Evolutionary conservation across 345 rosid species (phyloP).

Genomic region (Rhizophora apiculata): DNA sequence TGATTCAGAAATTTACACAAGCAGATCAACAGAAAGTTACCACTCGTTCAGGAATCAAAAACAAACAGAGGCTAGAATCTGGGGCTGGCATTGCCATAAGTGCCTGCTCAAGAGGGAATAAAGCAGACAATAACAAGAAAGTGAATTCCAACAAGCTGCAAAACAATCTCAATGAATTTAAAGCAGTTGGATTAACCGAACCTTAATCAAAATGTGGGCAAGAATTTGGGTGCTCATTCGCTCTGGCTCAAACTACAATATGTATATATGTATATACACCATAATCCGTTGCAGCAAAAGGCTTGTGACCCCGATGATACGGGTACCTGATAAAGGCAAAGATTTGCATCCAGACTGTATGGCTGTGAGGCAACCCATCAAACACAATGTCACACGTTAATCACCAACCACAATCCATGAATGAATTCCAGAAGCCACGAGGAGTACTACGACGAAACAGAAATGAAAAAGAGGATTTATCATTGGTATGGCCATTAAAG

Average conservation of each 20-base stretch:
- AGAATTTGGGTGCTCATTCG: slow-evolving; percentile 80
- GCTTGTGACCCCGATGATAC: no score
- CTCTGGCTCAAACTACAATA: slow-evolving; percentile 81
- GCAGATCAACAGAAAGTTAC: slow-evolving; percentile 36
- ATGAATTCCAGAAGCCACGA: no score
- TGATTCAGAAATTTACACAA: neutral
- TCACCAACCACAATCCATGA: no score
- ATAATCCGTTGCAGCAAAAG: neutral
- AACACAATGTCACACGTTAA: no score
- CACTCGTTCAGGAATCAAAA: slow-evolving; percentile 96
- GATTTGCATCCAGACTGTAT: slow-evolving; percentile 84
- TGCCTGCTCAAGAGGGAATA: slow-evolving; percentile 44
- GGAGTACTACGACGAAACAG: no score
- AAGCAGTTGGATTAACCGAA: slow-evolving; percentile 11
- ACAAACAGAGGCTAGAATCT: slow-evolving; percentile 94
- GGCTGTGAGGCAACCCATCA: slow-evolving; percentile 72
- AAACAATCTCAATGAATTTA: neutral
- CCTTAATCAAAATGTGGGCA: slow-evolving; percentile 77
- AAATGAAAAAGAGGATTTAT: no score
- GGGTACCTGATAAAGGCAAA: slow-evolving; percentile 83
- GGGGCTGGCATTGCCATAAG: slow-evolving; percentile 98
- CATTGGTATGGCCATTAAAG: no score
- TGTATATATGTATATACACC: no score
- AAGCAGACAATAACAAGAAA: slow-evolving; percentile 7
- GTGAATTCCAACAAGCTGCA: slow-evolving; percentile 4